phyloP scores from a whole-genome alignment of 2,329 filamentous ascomycete species.

The Aspergillus spinulosporus region DNA sequence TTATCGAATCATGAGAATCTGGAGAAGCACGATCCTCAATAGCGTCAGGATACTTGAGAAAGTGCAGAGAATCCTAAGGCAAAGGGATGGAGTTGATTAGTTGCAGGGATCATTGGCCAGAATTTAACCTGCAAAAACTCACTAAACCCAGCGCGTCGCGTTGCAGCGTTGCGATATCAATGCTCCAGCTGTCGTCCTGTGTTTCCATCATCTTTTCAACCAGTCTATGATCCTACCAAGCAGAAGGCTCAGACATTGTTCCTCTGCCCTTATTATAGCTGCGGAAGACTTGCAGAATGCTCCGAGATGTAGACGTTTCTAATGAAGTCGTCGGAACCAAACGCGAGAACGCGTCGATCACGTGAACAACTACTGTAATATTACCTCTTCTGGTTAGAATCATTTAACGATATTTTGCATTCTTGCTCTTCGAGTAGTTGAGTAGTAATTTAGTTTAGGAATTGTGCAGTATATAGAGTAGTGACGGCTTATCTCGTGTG shows the following conservation, averaged over 20 bases:
- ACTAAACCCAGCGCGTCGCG: slow-evolving; percentile 44
- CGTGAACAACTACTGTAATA: slow-evolving; percentile 30
- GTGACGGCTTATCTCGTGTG: no score
- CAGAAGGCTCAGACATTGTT: neutral
- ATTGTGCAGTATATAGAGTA: no score
- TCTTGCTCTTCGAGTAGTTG: no score
- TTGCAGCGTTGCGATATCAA: slow-evolving; percentile 43
- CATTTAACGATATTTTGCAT: no score
- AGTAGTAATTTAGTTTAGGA: no score
- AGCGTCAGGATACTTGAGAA: slow-evolving; percentile 16
- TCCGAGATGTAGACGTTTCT: neutral
- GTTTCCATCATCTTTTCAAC: slow-evolving; percentile 35
- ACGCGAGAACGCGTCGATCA: slow-evolving; percentile 36
- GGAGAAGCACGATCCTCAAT: slow-evolving; percentile 12
- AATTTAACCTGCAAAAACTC: slow-evolving; percentile 31
- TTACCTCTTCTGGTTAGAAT: slow-evolving; percentile 17
- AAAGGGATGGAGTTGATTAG: slow-evolving; percentile 29
- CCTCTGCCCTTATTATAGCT: neutral
- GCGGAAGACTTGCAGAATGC: neutral
- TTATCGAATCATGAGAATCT: neutral
- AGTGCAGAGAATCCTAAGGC: slow-evolving; percentile 32
- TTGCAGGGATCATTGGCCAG: slow-evolving; percentile 28
- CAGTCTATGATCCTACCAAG: neutral
- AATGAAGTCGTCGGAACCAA: slow-evolving; percentile 15
- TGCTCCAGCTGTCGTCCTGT: slow-evolving; percentile 36